Base-by-base conservation (phyloP, 148 eudicot genomes). In the Cornus suecica region DNA sequence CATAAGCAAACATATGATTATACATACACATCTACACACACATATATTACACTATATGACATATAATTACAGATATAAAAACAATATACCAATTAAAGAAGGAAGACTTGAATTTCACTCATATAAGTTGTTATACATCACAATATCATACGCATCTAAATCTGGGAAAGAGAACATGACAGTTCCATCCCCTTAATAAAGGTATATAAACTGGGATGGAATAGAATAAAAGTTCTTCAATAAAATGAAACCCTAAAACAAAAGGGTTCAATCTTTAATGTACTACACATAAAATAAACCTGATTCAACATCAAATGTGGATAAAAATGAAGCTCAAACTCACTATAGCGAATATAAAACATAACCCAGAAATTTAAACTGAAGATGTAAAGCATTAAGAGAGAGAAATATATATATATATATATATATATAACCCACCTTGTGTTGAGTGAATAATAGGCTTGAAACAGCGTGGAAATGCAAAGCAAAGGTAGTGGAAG, bases 231-330 rank as follows among this genome's bases (percentile, higher is more conserved):
- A 73, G 25, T 61, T 73, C 52, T 73, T 62, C 24, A 73, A 73
- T 24, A 61, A n/a, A 73, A 26, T 73, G 30, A 73, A 73, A 61
- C 76, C 68, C 76, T 62, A 73, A 8, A 24, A 30, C 68, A 25
- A 73, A 58, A 37, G 32, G 51, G 26, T 72, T 31, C 29, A 23
- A 32, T 60, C 51, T 71, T 26, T 62, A 62, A 22, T 62, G 51
- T 56, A 73, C 34, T 62, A 9, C 76, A 62, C 68, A 73, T 34
- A 28, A 73, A 73, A 32, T 73, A 61, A 34, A 34, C 66, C 22
- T 27, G 66, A 61, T 61, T 73, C 76, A 20, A 26, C 34, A 62
- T 62, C 8, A 73, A 62, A 63, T 24, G 2, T 23, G 18, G 29
- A 26, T 32, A 31, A 60, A 37, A 41, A 27, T 37, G 29, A 20